A percentile compares a stretch with the other conserved stretches of the same genome.
These are phyloP conservation scores for Kappamyces sp. DNA, from an alignment of 192 early-diverging fungal species.

Conservation along the genomic window DNA sequence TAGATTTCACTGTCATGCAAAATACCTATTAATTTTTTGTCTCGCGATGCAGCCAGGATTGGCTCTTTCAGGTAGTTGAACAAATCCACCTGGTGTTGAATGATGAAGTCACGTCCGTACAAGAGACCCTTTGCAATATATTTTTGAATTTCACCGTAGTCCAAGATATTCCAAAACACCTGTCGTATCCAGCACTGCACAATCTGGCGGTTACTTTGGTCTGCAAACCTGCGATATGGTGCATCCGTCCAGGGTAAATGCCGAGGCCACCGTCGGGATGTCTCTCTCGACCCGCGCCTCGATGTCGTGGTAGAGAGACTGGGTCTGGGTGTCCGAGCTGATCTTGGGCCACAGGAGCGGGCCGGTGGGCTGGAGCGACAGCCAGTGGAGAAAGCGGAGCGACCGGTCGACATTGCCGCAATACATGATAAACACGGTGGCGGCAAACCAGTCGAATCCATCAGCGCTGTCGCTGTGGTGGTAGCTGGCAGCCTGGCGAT, in stretches of 20 bases:
- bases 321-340: slow-evolving; percentile 1
- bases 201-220: slow-evolving; percentile 22
- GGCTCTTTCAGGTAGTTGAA: too few relatives aligned
- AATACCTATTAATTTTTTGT: too few relatives aligned
- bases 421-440: slow-evolving; percentile 31
- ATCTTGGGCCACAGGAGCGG: slow-evolving; percentile 30
- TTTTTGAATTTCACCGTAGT: slow-evolving; percentile 34
- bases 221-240: slow-evolving; percentile 41
- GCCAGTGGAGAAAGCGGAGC: slow-evolving; percentile 13
- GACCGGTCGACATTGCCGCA: slow-evolving; percentile 18
- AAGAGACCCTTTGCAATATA: slow-evolving; percentile 8
- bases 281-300: slow-evolving; percentile 39
- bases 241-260: slow-evolving; percentile 46
- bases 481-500: slow-evolving; percentile 5
- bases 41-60: too few relatives aligned
- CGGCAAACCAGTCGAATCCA: slow-evolving; percentile 43
- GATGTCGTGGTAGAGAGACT: slow-evolving; percentile 24
- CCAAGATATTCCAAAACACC: slow-evolving; percentile 44
- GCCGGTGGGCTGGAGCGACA: slow-evolving; percentile 19
- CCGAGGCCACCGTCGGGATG: slow-evolving; percentile 35
- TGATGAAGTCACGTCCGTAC: too few relatives aligned
- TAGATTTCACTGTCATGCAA: too few relatives aligned
- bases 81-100: too few relatives aligned
- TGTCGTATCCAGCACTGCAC: slow-evolving; percentile 44
- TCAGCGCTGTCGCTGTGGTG: slow-evolving; percentile 9